Percentiles rank a stretch among this genome's conserved stretches.
Evolutionary conservation across 1,284 basidiomycete genomes (phyloP).

Genomic region (Irpex sp.): DNA sequence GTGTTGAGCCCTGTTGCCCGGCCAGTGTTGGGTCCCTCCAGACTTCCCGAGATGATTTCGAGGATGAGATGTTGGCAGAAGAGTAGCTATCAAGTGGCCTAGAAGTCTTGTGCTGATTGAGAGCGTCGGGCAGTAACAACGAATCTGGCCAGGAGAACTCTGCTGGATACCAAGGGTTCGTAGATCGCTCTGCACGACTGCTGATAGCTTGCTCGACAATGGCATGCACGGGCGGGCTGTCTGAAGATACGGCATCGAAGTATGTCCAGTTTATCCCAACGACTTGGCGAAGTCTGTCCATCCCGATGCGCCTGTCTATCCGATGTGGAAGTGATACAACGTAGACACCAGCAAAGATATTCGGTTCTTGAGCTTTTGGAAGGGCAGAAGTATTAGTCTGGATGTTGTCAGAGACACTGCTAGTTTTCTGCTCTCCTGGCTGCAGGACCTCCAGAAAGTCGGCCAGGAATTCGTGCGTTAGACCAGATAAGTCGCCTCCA

Average conservation of each 20-base stretch:
- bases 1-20: neutral
- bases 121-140: neutral
- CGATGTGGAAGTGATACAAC: slow-evolving; percentile 58
- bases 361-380: neutral
- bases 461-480: neutral
- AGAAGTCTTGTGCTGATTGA: neutral
- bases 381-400: neutral
- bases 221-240: slow-evolving; percentile 32
- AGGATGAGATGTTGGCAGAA: neutral
- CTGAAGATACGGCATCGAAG: slow-evolving; percentile 42
- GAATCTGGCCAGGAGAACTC: slow-evolving; percentile 7
- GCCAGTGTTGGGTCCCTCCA: neutral
- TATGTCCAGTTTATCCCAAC: slow-evolving; percentile 50
- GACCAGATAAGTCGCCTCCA: neutral
- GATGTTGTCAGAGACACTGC: neutral
- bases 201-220: slow-evolving; percentile 38
- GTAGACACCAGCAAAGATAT: slow-evolving; percentile 37
- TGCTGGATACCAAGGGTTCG: neutral
- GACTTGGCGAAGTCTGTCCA: slow-evolving; percentile 45
- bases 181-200: neutral
- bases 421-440: neutral
- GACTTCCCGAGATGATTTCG: no score
- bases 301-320: slow-evolving; percentile 46
- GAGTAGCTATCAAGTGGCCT: neutral
- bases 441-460: slow-evolving; percentile 1